phyloP scores from a whole-genome alignment of 2,329 filamentous ascomycete species.

The Bipolaris gigantea region DNA sequence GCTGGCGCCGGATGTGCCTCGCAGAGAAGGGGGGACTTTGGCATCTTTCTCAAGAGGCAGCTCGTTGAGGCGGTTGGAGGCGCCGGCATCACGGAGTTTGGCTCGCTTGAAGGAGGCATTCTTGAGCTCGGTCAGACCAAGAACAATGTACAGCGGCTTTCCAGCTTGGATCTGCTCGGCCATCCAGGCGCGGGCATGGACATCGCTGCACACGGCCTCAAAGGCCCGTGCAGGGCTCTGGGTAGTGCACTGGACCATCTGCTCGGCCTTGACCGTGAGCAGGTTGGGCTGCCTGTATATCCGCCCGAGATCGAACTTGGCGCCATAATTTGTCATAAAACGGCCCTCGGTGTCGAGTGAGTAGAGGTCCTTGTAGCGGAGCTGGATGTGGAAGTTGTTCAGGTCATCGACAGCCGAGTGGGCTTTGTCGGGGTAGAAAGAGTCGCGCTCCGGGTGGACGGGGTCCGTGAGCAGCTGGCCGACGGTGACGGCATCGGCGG shows the following conservation, averaged over 20 bases:
- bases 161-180: slow-evolving; percentile 29
- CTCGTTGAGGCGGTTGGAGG: slow-evolving; percentile 40
- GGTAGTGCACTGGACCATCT: slow-evolving; percentile 44
- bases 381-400: slow-evolving; percentile 46
- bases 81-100: slow-evolving; percentile 41
- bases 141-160: slow-evolving; percentile 40
- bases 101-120: slow-evolving; percentile 43
- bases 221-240: slow-evolving; percentile 34
- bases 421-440: slow-evolving; percentile 41
- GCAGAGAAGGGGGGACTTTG: slow-evolving; percentile 37
- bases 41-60: slow-evolving; percentile 37
- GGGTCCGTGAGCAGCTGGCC: slow-evolving; percentile 44
- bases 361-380: slow-evolving; percentile 45
- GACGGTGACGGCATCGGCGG: slow-evolving; percentile 38
- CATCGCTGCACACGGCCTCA: slow-evolving; percentile 38
- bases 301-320: slow-evolving; percentile 43
- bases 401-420: slow-evolving; percentile 42
- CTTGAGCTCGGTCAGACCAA: slow-evolving; percentile 45
- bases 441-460: slow-evolving; percentile 42
- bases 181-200: slow-evolving; percentile 40
- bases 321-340: slow-evolving; percentile 45
- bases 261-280: slow-evolving; percentile 41
- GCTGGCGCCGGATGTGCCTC: slow-evolving; percentile 28
- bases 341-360: slow-evolving; percentile 43
- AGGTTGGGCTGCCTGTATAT: slow-evolving; percentile 44